Base-by-base conservation (phyloP, 106 monocot species). In the Dendrobium huoshanense region DNA sequence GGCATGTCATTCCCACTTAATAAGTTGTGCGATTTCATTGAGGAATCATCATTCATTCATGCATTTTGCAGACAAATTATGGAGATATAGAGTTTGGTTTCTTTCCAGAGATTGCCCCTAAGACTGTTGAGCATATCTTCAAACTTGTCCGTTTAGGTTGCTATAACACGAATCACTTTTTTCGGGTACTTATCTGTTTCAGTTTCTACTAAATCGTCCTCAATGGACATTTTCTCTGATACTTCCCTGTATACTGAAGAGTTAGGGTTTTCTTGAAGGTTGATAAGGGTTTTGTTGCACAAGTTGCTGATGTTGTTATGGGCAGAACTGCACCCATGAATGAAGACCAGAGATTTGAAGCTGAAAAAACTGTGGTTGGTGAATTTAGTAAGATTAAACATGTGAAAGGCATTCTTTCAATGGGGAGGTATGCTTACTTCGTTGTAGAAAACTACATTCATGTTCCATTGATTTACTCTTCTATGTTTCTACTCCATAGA, bases 1-100 rank as follows among this genome's bases (percentile, higher is more conserved):
- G 37, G 70, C 16, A 37, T 70, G 29, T 17, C 29, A 70, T 70
- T 9, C 70, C 16, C 33, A 37, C 5, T 70, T 15, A 33, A 20
- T 41, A 4, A 59, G 76, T 9, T 29, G 76, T 75, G 49, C 49
- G 1, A 20, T 18, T 74, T 74, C 20, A 31, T 44, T 74, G 11
- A 70, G 33, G 31, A 74, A 44, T 5, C 8, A 51, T 7, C 4
- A 15, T 76, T 49, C 22, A 48, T 76, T 25, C 29, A 15, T 49
- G 9, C 47, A 51, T 24, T 77, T 20, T 80, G 78, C 85, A 98
- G 98, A 99, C 98, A 45, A 85, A 79, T 29, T 90, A 93, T 86
- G 98, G 98, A 73, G 98, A 99, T 56, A 90, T 99, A 48, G 98
- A 95, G 84, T 99, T 99, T 83, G 98, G 95, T 16, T 99, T 99